These are phyloP conservation scores for Boletus mariae DNA, from an alignment of 1,284 basidiomycete species.

Conservation along the genomic window DNA sequence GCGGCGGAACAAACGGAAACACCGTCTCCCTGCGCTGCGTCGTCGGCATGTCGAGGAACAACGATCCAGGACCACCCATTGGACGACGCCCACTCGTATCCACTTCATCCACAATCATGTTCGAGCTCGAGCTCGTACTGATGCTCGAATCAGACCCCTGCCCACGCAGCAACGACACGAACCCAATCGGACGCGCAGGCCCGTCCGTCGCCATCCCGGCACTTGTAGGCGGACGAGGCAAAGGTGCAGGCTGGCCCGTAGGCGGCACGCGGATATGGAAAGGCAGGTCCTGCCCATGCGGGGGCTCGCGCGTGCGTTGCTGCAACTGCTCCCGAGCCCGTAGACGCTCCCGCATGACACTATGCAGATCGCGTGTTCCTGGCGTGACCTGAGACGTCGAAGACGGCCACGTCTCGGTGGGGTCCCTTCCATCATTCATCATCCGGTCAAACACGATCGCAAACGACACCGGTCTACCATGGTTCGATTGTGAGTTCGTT, in stretches of 20 bases:
- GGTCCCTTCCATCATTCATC: constrained; percentile 17
- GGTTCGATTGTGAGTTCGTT: constrained; percentile 7
- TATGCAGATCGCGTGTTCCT: constrained; percentile 12
- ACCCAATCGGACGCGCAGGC: constrained; percentile 5
- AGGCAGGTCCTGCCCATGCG: constrained; percentile 8
- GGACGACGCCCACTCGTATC: background rate
- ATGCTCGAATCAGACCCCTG: constrained; percentile 18
- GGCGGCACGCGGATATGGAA: constrained; percentile 9
- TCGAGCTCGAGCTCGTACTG: constrained; percentile 9
- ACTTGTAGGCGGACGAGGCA: constrained; percentile 2
- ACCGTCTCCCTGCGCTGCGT: constrained; percentile 6
- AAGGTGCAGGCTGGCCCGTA: constrained; percentile 4
- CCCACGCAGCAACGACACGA: constrained; percentile 13
- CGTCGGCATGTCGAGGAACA: constrained; percentile 8
- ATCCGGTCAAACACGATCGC: constrained; percentile 21
- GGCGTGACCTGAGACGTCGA: background rate
- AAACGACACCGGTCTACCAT: constrained; percentile 17
- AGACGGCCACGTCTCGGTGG: constrained; percentile 9
- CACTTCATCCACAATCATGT: constrained; percentile 9
- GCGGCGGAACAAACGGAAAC: constrained; percentile 12
- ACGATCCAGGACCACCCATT: background rate
- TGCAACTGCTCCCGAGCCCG: constrained; percentile 13
- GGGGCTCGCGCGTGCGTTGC: background rate
- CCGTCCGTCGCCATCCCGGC: constrained; percentile 1
- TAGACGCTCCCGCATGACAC: constrained; percentile 13